Base-by-base conservation (phyloP, 1,139 yeast species). In the Ogataea hybrid region DNA sequence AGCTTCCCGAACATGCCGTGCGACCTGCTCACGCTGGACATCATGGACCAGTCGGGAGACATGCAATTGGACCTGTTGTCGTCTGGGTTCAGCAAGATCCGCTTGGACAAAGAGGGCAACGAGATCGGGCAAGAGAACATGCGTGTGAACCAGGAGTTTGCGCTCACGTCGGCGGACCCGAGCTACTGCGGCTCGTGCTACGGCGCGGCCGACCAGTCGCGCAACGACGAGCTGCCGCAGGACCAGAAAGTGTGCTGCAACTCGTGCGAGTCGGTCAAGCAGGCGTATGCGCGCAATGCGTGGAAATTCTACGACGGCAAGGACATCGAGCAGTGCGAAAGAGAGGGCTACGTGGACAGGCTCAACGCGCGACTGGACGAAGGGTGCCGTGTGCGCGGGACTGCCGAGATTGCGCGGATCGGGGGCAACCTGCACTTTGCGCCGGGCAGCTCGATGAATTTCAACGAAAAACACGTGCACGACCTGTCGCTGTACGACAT, bases 231-330 rank as follows among this genome's bases (percentile, higher is more conserved):
- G 6, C 48, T 59, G 16, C 59, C 64, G 4, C 48, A 51, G 10
- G 61, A 61, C 5, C 66, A 71, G 20, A 65, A 67, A 45, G 65
- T 71, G 31, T 89, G 97, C 67, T 92, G 98, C 65, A 86, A 89
- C 61, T 76, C 84, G 29, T 92, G 98, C 70, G 84, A 77, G 35
- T 79, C 87, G 32, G 95, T 92, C 28, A 78, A 79, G 47, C 65
- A 72, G 53, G 96, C 97, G 1, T 92, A 90, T 60, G 81, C 86
- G 18, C 75, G 73, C 16, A 73, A 69, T 21, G 80, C 79, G 25
- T 92, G 98, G 98, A 92, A 85, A 3, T 90, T 92, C 63, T 84
- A 68, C 55, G 97, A 92, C 60, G 97, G 97, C 43, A 71, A 75
- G 41, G 79, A 85, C 48, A 79, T 92, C 47, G 87, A 80, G 49